These are phyloP conservation scores for Aquilaria yunnanensis DNA, from an alignment of 345 rosid genomes.

Conservation along the genomic window DNA sequence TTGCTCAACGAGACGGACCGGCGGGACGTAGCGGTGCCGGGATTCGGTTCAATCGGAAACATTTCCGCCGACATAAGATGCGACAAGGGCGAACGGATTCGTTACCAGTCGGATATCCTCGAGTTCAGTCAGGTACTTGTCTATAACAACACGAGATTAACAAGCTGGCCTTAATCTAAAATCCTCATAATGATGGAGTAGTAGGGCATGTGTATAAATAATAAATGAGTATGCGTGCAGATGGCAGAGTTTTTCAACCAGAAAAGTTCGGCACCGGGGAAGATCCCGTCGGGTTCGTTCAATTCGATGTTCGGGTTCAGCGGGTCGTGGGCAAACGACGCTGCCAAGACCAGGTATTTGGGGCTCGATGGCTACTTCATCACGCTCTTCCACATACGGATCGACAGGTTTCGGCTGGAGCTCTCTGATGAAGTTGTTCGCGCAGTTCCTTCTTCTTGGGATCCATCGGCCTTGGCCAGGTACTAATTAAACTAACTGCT, in stretches of 20 bases:
- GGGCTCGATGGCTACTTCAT: slow-evolving; percentile 75
- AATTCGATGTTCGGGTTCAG: slow-evolving; percentile 73
- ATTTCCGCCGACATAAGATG: slow-evolving; percentile 69
- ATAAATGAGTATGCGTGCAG: slow-evolving; percentile 20
- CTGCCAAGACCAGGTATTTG: slow-evolving; percentile 50
- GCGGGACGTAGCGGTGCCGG: slow-evolving; percentile 49
- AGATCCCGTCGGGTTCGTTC: slow-evolving; percentile 78
- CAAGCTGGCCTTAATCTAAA: too few relatives aligned
- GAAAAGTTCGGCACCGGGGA: slow-evolving; percentile 50
- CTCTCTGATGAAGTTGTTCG: slow-evolving; percentile 56
- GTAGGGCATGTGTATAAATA: too few relatives aligned
- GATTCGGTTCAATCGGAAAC: slow-evolving; percentile 44
- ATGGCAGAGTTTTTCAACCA: slow-evolving; percentile 88
- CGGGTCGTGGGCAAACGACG: slow-evolving; percentile 74
- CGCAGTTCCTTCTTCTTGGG: slow-evolving; percentile 81
- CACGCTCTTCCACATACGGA: slow-evolving; percentile 44
- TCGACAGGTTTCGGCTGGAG: slow-evolving; percentile 60
- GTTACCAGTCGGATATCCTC: slow-evolving; percentile 78
- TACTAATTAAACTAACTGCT: neutral
- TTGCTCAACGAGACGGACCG: slow-evolving; percentile 44
- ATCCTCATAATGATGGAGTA: too few relatives aligned
- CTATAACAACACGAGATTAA: too few relatives aligned
- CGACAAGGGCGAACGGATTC: slow-evolving; percentile 82
- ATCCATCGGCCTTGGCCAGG: slow-evolving; percentile 79
- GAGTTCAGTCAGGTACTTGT: slow-evolving; percentile 61